phyloP scores from a whole-genome alignment of 441 rosid genomes.

The Daphne laureola region DNA sequence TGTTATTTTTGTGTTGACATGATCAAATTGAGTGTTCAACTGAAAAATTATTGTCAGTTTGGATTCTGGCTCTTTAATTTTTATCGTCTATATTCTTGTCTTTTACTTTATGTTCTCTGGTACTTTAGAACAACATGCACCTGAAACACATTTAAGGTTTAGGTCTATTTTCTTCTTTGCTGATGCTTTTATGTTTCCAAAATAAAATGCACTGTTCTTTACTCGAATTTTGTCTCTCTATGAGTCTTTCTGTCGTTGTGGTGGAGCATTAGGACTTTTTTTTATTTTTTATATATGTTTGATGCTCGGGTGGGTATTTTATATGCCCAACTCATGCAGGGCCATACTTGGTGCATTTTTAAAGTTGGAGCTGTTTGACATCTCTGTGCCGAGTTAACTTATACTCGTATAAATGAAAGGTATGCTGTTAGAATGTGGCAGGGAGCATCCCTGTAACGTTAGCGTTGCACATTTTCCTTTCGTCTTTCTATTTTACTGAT shows the following conservation, averaged over 20 bases:
- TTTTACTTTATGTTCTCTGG: not conserved
- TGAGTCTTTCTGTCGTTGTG: constrained; percentile 13
- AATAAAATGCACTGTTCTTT: not conserved
- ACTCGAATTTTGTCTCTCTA: not conserved
- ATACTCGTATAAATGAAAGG: constrained; percentile 32
- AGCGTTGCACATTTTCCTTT: constrained; percentile 15
- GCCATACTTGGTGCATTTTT: constrained; percentile 29
- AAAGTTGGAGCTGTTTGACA: constrained; percentile 35
- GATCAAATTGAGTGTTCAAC: constrained; percentile 18
- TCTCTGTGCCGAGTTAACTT: constrained; percentile 34
- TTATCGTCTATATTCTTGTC: not conserved
- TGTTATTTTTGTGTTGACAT: constrained; percentile 31
- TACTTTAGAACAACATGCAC: constrained; percentile 4
- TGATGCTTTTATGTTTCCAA: constrained; percentile 7
- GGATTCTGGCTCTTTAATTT: constrained; percentile 6
- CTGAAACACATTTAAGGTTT: not conserved
- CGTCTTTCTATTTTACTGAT: constrained; percentile 14
- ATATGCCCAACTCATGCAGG: constrained; percentile 53
- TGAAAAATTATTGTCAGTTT: constrained; percentile 16
- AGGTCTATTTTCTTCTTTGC: not conserved
- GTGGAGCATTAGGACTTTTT: constrained; percentile 21
- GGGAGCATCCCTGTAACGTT: constrained; percentile 10
- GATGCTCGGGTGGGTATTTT: constrained; percentile 38
- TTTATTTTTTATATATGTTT: constrained; percentile 30
- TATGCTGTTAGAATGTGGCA: constrained; percentile 27